phyloP scores from a whole-genome alignment of 2,329 filamentous ascomycete species.

The Fusarium bulbicola region DNA sequence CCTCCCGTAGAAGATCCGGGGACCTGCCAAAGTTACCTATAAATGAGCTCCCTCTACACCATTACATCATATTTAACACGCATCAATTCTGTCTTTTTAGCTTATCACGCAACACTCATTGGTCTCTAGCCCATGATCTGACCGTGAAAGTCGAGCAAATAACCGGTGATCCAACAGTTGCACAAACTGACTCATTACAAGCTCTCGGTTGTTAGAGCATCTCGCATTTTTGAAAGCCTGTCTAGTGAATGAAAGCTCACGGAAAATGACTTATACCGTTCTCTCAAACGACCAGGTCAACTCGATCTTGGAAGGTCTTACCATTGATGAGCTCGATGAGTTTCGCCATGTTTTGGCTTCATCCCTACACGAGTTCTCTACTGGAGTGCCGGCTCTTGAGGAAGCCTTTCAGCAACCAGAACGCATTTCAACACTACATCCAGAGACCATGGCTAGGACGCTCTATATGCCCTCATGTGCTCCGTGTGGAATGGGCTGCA shows the following conservation, averaged over 20 bases:
- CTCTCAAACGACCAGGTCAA: constrained; percentile 67
- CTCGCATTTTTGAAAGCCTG: neutral
- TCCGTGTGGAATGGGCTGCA: constrained; percentile 71
- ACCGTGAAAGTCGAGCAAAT: neutral
- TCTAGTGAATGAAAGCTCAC: neutral
- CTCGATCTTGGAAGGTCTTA: constrained; percentile 63
- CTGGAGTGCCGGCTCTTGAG: constrained; percentile 56
- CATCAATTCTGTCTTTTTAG: constrained; percentile 8
- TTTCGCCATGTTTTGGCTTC: constrained; percentile 60
- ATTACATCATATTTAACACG: constrained; percentile 37
- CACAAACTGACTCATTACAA: neutral
- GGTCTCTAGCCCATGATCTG: neutral
- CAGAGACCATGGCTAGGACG: constrained; percentile 64
- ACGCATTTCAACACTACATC: constrained; percentile 59
- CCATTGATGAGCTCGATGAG: constrained; percentile 59
- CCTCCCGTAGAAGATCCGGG: constrained; percentile 9
- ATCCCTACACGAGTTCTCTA: constrained; percentile 70
- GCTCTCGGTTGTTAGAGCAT: neutral
- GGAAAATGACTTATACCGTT: constrained; percentile 65
- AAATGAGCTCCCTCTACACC: constrained; percentile 1
- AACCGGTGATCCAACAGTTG: neutral
- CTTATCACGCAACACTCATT: constrained; percentile 22
- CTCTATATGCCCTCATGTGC: constrained; percentile 80
- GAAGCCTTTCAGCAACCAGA: constrained; percentile 65
- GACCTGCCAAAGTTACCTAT: neutral